Evolutionary conservation across 345 rosid species (phyloP), one percentile per base, ranked within the genome.

Genomic region (Trapa incisa): DNA sequence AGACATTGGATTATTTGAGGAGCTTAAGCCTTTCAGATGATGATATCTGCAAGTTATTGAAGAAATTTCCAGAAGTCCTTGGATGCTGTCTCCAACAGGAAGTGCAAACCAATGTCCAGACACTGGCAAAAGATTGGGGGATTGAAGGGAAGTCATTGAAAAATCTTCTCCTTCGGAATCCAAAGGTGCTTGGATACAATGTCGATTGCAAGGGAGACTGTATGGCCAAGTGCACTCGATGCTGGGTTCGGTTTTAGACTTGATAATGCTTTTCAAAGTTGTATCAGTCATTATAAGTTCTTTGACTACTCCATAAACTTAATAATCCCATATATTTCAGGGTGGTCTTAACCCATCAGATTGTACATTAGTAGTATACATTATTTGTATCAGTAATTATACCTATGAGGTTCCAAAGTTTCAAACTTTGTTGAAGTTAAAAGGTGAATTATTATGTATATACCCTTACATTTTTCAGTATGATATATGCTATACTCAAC

Each of bases 151-250:
- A 93, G 70, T 52, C 87, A 4, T 77, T 93, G 14, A 74, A 73
- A 65, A 93, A 74, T 52, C 89, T 93, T 65, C 83, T 88, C 58
- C 89, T 82, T 47, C 83, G 96, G 74, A 93, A 93, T 71, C 98
- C 98, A 0, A 93, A 88, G 75, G 97, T 88, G 2, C 77, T 93
- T 72, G 98, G 98, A 37, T 93, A 85, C 63, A 88, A 87, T 74
- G 84, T 93, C 36, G 98, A 93, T 68, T 93, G 97, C 64, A 93
- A 86, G 77, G 98, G 98, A 70, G 97, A 93, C 75, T 93, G 98
- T 68, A 71, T 84, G 70, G 97, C 98, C 9, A 76, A 85, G 68
- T 90, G 98, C 70, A 90, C 98, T 10, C 78, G 97, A 48, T 93
- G 97, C 73, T 93, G 96, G 98, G 97, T 90, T 68, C 86, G 97